phyloP scores from a whole-genome alignment of 192 early-diverging fungal species.

The Rhizophagus clarus region DNA sequence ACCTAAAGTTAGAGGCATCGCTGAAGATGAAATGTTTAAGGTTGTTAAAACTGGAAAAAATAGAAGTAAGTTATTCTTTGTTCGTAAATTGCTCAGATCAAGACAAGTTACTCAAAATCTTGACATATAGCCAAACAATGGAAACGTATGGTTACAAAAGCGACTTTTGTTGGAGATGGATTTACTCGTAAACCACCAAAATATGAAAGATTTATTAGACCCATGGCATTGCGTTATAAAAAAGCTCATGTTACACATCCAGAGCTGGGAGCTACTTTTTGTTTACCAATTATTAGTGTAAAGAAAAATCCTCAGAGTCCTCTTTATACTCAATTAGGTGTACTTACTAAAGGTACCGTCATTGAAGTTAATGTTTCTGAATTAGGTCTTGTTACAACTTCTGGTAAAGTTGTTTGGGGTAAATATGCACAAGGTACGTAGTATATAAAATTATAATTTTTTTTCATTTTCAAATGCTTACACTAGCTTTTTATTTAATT shows the following conservation, averaged over 20 bases:
- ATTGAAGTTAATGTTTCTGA: slow-evolving; percentile 70
- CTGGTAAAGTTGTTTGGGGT: slow-evolving; percentile 99
- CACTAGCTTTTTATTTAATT: slow-evolving; percentile 14
- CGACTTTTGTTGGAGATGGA: slow-evolving; percentile 98
- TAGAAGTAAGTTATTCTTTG: slow-evolving; percentile 53
- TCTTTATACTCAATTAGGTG: slow-evolving; percentile 95
- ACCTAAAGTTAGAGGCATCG: slow-evolving; percentile 98
- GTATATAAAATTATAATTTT: not conserved
- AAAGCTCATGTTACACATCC: slow-evolving; percentile 99
- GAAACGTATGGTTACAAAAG: slow-evolving; percentile 99
- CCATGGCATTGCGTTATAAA: slow-evolving; percentile 97
- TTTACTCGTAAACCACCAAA: slow-evolving; percentile 99
- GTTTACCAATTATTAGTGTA: slow-evolving; percentile 93
- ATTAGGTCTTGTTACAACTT: slow-evolving; percentile 67
- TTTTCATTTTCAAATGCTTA: not conserved
- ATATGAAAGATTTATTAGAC: slow-evolving; percentile 98
- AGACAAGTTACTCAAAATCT: not conserved
- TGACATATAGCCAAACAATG: slow-evolving; percentile 77
- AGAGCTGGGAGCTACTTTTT: slow-evolving; percentile 96
- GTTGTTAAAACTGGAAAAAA: slow-evolving; percentile 94
- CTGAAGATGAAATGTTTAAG: slow-evolving; percentile 99
- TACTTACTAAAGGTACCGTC: slow-evolving; percentile 98
- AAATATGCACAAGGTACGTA: slow-evolving; percentile 75
- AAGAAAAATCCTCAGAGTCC: slow-evolving; percentile 99
- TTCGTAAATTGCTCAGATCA: not conserved